Percentiles rank a stretch among this genome's conserved stretches.
phyloP scores from a whole-genome alignment of 306 rosid genomes.

The Hippophae gyantsensis region DNA sequence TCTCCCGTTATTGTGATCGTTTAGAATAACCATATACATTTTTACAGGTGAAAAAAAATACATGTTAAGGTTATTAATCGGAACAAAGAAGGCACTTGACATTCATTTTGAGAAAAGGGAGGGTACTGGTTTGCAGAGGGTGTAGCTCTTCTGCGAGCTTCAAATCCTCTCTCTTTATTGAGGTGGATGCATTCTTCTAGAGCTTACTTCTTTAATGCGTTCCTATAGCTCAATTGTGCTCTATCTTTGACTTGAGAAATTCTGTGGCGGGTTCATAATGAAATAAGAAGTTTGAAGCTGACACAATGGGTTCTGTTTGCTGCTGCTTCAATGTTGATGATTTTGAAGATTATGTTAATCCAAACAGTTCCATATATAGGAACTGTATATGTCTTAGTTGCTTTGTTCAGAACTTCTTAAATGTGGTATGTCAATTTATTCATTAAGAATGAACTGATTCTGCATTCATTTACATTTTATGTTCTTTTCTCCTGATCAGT shows the following conservation, averaged over 20 bases:
- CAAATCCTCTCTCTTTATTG: conserved; percentile 53
- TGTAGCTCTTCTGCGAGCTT: conserved; percentile 66
- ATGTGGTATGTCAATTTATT: conserved; percentile 44
- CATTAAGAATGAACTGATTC: not conserved
- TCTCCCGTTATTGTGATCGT: conserved; percentile 5
- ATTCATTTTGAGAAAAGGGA: conserved; percentile 39
- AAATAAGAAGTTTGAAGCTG: conserved; percentile 26
- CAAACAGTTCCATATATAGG: conserved; percentile 63
- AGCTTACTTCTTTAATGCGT: conserved; percentile 19
- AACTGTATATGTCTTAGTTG: conserved; percentile 73
- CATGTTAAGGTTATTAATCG: not conserved
- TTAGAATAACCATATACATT: conserved; percentile 19
- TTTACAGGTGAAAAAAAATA: conserved; percentile 42
- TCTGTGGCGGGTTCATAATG: conserved; percentile 23
- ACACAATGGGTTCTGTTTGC: conserved; percentile 90
- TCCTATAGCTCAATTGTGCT: conserved; percentile 19
- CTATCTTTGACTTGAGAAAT: conserved; percentile 22
- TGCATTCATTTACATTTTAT: not conserved
- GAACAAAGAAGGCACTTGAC: conserved; percentile 10
- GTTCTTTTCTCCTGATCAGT: too few relatives aligned
- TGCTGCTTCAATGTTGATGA: conserved; percentile 64
- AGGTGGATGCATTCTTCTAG: conserved; percentile 19
- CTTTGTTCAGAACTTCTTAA: conserved; percentile 56
- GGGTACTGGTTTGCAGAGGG: conserved; percentile 64
- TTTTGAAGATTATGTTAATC: conserved; percentile 80